Conservation (phyloP, 208 protist genomes). For the Trypanosoma cruzi region DNA sequence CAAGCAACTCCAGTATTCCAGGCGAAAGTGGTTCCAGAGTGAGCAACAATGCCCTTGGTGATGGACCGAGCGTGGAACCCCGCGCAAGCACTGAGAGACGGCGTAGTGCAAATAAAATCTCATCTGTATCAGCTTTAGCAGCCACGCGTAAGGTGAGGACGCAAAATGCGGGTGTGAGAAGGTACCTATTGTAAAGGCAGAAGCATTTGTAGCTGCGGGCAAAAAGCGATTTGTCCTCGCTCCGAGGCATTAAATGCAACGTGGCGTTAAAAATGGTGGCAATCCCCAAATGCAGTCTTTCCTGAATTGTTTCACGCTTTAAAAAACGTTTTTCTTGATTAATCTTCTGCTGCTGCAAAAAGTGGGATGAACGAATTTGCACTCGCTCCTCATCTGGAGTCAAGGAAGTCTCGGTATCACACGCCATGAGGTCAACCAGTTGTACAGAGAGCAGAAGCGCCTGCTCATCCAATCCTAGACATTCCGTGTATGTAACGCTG, state of each 20-base stretch:
- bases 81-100: conserved; percentile 47
- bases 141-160: conserved; percentile 50
- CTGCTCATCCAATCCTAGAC: conserved; percentile 39
- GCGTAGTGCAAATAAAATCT: conserved; percentile 36
- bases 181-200: conserved; percentile 62
- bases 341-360: conserved; percentile 8
- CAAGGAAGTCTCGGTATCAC: conserved; percentile 25
- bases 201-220: conserved; percentile 42
- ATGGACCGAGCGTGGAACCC: conserved; percentile 49
- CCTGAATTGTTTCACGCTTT: conserved; percentile 70
- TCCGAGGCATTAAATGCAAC: conserved; percentile 29
- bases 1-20: conserved; percentile 48
- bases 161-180: conserved; percentile 73
- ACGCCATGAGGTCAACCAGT: conserved; percentile 44
- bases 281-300: conserved; percentile 67
- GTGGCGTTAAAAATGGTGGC: conserved; percentile 49
- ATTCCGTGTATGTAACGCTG: conserved; percentile 1
- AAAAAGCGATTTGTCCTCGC: conserved; percentile 27
- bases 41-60: conserved; percentile 30
- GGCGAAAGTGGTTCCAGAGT: conserved; percentile 49
- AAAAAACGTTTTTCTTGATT: conserved; percentile 24
- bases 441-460: conserved; percentile 40
- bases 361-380: background rate
- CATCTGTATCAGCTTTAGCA: background rate
- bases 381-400: background rate